phyloP scores from a whole-genome alignment of 345 rosid genomes.

The Pseudoturritis turrita region DNA sequence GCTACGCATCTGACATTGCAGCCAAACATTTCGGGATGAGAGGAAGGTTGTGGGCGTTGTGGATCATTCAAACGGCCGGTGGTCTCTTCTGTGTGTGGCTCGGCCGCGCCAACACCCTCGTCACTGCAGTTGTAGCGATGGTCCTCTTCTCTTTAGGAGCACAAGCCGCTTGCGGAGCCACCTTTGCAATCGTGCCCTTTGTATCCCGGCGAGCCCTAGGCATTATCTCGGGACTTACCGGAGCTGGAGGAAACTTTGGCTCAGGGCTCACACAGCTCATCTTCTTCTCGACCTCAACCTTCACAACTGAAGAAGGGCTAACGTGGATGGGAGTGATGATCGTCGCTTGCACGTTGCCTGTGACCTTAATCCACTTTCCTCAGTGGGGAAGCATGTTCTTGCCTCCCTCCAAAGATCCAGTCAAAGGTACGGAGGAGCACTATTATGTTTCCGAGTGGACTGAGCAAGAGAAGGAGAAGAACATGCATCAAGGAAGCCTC shows the following conservation, averaged over 20 bases:
- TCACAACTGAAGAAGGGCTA: conserved; percentile 40
- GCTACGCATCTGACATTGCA: conserved; percentile 38
- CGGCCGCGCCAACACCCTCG: conserved; percentile 36
- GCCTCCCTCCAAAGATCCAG: conserved; percentile 32
- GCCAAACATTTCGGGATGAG: conserved; percentile 49
- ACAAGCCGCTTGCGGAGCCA: conserved; percentile 62
- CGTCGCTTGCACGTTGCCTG: conserved; percentile 48
- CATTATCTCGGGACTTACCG: conserved; percentile 48
- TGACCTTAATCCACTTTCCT: conserved; percentile 44
- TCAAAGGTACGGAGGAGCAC: conserved; percentile 36
- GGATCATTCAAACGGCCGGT: conserved; percentile 50
- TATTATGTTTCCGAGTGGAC: conserved; percentile 47
- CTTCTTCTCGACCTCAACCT: conserved; percentile 38
- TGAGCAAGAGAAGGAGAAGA: conserved; percentile 39
- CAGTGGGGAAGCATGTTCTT: conserved; percentile 71
- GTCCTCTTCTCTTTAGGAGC: conserved; percentile 53
- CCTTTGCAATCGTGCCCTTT: conserved; percentile 53
- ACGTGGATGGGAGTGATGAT: conserved; percentile 56
- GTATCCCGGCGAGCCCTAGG: conserved; percentile 54
- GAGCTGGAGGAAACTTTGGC: conserved; percentile 59
- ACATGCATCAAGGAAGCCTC: conserved; percentile 42
- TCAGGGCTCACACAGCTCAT: conserved; percentile 49
- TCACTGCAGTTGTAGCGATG: conserved; percentile 38
- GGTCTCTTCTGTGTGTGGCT: conserved; percentile 55
- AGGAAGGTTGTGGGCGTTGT: conserved; percentile 49